Base-by-base conservation (phyloP, 2,329 filamentous ascomycete genomes). In the Immersiporthe knoxdaviesiana region DNA sequence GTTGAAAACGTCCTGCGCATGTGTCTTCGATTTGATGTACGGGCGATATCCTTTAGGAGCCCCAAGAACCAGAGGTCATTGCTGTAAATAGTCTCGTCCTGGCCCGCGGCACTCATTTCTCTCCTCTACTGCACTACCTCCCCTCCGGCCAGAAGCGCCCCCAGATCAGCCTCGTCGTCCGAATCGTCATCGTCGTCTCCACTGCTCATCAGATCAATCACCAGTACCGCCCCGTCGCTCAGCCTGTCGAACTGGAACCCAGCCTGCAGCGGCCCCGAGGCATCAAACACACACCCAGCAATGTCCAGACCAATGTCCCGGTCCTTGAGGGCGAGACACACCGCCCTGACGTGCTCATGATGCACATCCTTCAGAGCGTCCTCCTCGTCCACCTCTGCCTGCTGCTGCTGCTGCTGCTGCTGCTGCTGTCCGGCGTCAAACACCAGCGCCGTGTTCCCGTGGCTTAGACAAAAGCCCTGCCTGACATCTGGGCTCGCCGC, bases 231-330 rank as follows among this genome's bases (percentile, higher is more conserved):
- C 5, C 71, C 73, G 2, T 72, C 71, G 56, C 68, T 74, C 60
- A 74, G 24, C 21, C 37, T 60, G 41, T 74, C 73, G n/a, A 74
- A 65, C 59, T 74, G 73, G 32, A 74, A 74, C 0, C 73, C 73
- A 2, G 73, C 73, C 61, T 72, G 66, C 41, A 73, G 30, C n/a
- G 70, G 64, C 14, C 65, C 68, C 1, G 56, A 5, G 2, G 71
- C 60, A 4, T 74, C 73, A 24, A 74, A 74, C 2, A 74, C 62
- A 54, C 73, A 74, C 3, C 73, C 73, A 0, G 73, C 68, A 12
- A 74, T 73, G n/a, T 70, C 72, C 5, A 74, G 69, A 5, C 72
- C 71, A 58, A 74, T 71, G 21, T 73, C 73, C 1, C 69, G 71
- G 35, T 74, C 71, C 63, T 72, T 73, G 24, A 74, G 66, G 39